Evolutionary conservation across 495 filamentous ascomycete species (phyloP).

Genomic region (Thermothielavioides terrestris): DNA sequence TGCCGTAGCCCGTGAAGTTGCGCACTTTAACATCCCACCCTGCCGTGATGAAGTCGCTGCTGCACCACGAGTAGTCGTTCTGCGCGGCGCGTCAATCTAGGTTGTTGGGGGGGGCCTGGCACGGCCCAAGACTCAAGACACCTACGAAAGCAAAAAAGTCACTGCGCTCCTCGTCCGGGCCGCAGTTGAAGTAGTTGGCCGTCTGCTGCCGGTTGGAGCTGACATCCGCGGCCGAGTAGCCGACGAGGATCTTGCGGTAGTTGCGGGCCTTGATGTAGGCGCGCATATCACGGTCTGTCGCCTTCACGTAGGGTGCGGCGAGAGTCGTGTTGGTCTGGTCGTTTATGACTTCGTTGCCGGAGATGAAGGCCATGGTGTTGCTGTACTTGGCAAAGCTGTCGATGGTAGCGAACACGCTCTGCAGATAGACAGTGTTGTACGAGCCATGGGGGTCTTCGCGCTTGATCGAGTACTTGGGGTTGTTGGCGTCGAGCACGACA

Average conservation of each 20-base stretch:
- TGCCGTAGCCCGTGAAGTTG: slow-evolving; percentile 79
- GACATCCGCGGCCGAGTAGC: slow-evolving; percentile 89
- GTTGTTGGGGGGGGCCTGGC: no score
- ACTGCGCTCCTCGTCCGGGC: slow-evolving; percentile 71
- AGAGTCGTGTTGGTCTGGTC: slow-evolving; percentile 61
- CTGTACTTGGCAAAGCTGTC: slow-evolving; percentile 80
- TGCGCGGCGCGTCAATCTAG: slow-evolving; percentile 5
- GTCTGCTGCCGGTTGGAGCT: slow-evolving; percentile 81
- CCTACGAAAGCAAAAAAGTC: slow-evolving; percentile 88
- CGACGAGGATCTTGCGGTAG: slow-evolving; percentile 77
- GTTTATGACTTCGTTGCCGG: slow-evolving; percentile 97
- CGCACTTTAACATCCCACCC: slow-evolving; percentile 90
- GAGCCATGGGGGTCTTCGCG: slow-evolving; percentile 52
- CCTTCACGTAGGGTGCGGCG: slow-evolving; percentile 84
- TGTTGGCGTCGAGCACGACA: slow-evolving; percentile 70
- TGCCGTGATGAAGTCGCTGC: slow-evolving; percentile 67
- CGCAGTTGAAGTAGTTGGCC: slow-evolving; percentile 94
- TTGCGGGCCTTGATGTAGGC: slow-evolving; percentile 67
- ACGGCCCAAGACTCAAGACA: no score
- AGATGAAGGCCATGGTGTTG: slow-evolving; percentile 95
- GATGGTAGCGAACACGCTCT: slow-evolving; percentile 90
- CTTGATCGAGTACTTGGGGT: slow-evolving; percentile 30
- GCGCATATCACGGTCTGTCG: slow-evolving; percentile 86
- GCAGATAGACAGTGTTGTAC: slow-evolving; percentile 88
- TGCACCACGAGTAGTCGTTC: slow-evolving; percentile 99